A percentile compares a stretch with the other conserved stretches of the same genome.
Conservation (phyloP, 2,329 filamentous ascomycete genomes). For the Xylariaceae sp. region DNA sequence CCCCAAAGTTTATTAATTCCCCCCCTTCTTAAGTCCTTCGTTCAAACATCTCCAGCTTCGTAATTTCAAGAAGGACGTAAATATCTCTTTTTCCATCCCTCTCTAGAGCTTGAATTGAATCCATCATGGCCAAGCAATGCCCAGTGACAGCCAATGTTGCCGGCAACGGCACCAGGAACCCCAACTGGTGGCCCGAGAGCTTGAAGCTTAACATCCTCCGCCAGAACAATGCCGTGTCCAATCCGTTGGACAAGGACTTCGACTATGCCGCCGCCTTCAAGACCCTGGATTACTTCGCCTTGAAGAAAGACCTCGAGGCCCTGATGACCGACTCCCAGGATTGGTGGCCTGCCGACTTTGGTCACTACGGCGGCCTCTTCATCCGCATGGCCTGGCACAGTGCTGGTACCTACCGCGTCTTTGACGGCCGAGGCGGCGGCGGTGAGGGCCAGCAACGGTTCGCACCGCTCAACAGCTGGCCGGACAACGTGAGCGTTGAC, state of each 20-base stretch:
- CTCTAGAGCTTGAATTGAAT: background rate
- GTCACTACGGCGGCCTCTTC: slow-evolving; percentile 80
- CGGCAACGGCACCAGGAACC: slow-evolving; percentile 68
- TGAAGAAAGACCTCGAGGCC: slow-evolving; percentile 73
- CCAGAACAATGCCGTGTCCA: slow-evolving; percentile 65
- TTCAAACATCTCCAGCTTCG: background rate
- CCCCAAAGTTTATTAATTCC: background rate
- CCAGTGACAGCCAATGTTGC: slow-evolving; percentile 42
- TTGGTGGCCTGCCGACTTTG: slow-evolving; percentile 82
- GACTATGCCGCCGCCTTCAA: slow-evolving; percentile 76
- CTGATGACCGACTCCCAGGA: slow-evolving; percentile 80
- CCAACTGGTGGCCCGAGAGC: slow-evolving; percentile 75
- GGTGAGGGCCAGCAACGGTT: slow-evolving; percentile 78
- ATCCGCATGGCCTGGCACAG: slow-evolving; percentile 83
- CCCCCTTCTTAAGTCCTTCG: background rate
- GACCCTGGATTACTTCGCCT: slow-evolving; percentile 66
- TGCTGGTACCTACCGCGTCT: slow-evolving; percentile 75
- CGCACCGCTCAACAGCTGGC: slow-evolving; percentile 80
- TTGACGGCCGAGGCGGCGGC: slow-evolving; percentile 74
- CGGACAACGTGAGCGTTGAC: slow-evolving; percentile 77
- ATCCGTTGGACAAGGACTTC: slow-evolving; percentile 67
- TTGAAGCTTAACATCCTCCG: slow-evolving; percentile 73
- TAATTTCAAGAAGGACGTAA: background rate
- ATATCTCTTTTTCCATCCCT: background rate
- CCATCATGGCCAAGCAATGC: slow-evolving; percentile 22